Conservation (phyloP, 768 basidiomycete species). For the Termitomyces sp. region DNA sequence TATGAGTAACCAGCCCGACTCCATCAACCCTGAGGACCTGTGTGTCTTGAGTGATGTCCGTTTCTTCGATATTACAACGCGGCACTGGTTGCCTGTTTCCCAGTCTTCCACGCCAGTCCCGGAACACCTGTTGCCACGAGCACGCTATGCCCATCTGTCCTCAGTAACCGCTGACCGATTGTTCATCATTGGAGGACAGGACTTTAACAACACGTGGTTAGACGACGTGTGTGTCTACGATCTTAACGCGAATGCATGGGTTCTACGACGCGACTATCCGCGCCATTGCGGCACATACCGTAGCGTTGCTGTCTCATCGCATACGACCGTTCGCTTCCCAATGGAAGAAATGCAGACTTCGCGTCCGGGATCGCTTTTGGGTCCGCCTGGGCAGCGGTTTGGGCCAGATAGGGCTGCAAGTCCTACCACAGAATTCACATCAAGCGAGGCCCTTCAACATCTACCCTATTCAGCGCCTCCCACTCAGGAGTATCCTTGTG, state of each 20-base stretch:
- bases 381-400: slow-evolving; percentile 59
- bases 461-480: slow-evolving; percentile 75
- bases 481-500: slow-evolving; percentile 72
- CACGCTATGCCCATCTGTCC: slow-evolving; percentile 94
- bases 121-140: slow-evolving; percentile 62
- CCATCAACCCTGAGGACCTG: slow-evolving; percentile 71
- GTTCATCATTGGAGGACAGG: slow-evolving; percentile 94
- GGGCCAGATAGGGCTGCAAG: slow-evolving; percentile 40
- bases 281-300: slow-evolving; percentile 97
- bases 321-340: slow-evolving; percentile 62
- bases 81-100: slow-evolving; percentile 64
- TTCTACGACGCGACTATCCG: slow-evolving; percentile 75
- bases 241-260: slow-evolving; percentile 69
- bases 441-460: slow-evolving; percentile 59
- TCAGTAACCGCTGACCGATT: slow-evolving; percentile 80
- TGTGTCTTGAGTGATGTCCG: slow-evolving; percentile 93
- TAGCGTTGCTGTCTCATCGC: slow-evolving; percentile 81
- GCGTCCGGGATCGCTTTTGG: slow-evolving; percentile 40
- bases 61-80: slow-evolving; percentile 73
- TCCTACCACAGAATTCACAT: slow-evolving; percentile 45
- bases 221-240: slow-evolving; percentile 93
- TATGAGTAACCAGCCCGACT: slow-evolving; percentile 80
- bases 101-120: slow-evolving; percentile 33
- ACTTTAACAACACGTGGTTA: slow-evolving; percentile 89
- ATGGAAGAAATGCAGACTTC: slow-evolving; percentile 53